Percentiles rank a stretch among this genome's conserved stretches.
Evolutionary conservation across 768 basidiomycete genomes (phyloP).

Genomic region (Suillus discolor): DNA sequence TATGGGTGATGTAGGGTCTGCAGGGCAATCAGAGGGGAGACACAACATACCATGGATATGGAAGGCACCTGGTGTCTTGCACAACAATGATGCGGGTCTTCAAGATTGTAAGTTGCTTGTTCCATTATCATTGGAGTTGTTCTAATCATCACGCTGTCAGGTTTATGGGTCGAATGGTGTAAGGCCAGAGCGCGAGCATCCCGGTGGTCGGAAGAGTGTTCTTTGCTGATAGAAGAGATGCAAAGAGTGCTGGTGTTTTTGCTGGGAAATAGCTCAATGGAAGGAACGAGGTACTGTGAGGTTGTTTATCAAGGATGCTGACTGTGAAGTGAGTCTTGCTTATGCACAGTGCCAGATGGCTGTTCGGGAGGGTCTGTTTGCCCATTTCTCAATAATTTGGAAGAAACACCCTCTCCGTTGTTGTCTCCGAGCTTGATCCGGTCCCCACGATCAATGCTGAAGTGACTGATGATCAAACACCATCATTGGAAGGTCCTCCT

Average conservation of each 20-base stretch:
- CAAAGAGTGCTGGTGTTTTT: slow-evolving; percentile 10
- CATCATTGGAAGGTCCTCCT: too few species aligned
- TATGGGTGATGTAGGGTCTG: neutral
- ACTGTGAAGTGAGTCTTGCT: neutral
- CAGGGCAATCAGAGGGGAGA: too few species aligned
- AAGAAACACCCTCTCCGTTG: neutral
- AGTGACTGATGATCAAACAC: too few species aligned
- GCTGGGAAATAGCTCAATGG: neutral
- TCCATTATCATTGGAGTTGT: neutral
- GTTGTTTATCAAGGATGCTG: neutral
- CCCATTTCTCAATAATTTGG: neutral
- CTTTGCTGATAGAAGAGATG: slow-evolving; percentile 14
- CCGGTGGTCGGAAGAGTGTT: slow-evolving; percentile 12
- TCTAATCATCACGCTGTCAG: neutral
- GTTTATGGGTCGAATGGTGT: neutral
- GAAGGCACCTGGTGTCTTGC: neutral
- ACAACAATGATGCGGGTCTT: neutral
- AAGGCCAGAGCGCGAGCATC: slow-evolving; percentile 10
- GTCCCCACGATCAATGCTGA: neutral
- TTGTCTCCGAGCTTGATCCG: neutral
- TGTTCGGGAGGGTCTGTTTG: neutral
- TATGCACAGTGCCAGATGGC: neutral
- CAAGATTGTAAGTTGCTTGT: neutral
- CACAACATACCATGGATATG: neutral
- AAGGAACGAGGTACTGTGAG: neutral